Evolutionary conservation across 495 filamentous ascomycete genomes (phyloP).

Genomic region (Parachaetomium inaequale): DNA sequence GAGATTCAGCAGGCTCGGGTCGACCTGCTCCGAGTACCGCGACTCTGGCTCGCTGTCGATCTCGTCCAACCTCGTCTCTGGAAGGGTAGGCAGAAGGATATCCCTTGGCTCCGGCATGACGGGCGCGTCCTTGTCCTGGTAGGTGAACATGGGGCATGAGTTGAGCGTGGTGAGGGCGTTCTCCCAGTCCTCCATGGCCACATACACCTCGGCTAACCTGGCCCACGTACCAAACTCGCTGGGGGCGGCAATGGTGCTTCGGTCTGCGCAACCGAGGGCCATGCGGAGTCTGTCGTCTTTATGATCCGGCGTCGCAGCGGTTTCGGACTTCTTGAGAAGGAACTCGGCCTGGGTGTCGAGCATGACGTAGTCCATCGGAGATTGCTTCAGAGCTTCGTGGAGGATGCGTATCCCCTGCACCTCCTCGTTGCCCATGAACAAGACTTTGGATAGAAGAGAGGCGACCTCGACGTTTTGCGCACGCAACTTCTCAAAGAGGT

Average conservation of each 20-base stretch:
- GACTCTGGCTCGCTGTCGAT: slow-evolving; percentile 86
- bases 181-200: slow-evolving; percentile 91
- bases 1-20: slow-evolving; percentile 80
- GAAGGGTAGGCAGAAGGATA: slow-evolving; percentile 78
- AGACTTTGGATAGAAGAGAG: slow-evolving; percentile 81
- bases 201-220: slow-evolving; percentile 85
- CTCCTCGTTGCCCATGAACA: slow-evolving; percentile 92
- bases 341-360: slow-evolving; percentile 94
- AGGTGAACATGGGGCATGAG: slow-evolving; percentile 99
- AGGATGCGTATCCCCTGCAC: slow-evolving; percentile 87
- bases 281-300: slow-evolving; percentile 63
- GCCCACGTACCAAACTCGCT: slow-evolving; percentile 98
- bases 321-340: slow-evolving; percentile 72
- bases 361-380: slow-evolving; percentile 94
- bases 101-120: slow-evolving; percentile 87
- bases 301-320: slow-evolving; percentile 43
- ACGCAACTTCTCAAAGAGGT: slow-evolving; percentile 94
- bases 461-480: slow-evolving; percentile 89
- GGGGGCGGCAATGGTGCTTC: slow-evolving; percentile 87
- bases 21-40: slow-evolving; percentile 74
- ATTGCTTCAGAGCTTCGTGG: slow-evolving; percentile 79
- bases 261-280: slow-evolving; percentile 88
- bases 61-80: slow-evolving; percentile 90
- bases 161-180: slow-evolving; percentile 91
- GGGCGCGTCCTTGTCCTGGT: slow-evolving; percentile 95